Base-by-base conservation (phyloP, 2,329 filamentous ascomycete species). In the Trichoderma harzianum region DNA sequence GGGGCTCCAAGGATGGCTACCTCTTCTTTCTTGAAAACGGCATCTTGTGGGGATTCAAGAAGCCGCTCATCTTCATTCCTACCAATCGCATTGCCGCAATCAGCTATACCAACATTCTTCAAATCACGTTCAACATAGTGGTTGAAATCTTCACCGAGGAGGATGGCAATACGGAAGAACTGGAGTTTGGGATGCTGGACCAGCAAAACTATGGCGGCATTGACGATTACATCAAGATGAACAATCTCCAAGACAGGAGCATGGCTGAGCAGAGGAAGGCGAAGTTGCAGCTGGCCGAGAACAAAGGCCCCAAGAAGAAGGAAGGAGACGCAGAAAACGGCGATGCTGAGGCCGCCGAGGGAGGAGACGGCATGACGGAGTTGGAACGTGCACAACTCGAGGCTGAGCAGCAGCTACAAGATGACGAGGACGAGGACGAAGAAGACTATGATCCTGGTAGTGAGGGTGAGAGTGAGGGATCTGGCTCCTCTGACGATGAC, bases 11-110 rank as follows among this genome's bases (percentile, higher is more conserved):
- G 78, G 90, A 92, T 72, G 90, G 90, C 0, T 91, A 86, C 74
- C 82, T 92, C 1, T 92, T 91, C 77, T 91, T 92, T 77, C 81
- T 92, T 18, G 86, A 89, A 36, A 89, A 84, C 30, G 90, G 90
- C 16, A 91, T 92, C 69, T 78, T 92, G 8, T 92, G 90, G 89
- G 90, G 85, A 0, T 92, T 90, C 83, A 92, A 91, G 80, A 92
- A 92, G 79, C 90, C 90, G 0, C 78, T 92, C 2, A 80, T 91
- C 26, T 92, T 91, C 75, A 83, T 92, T 6, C 88, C 89, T 5
- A 84, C 91, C 21, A 85, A 87, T 67, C 84, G 86, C 14, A 89
- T 92, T 65, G 83, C 84, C 0, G 88, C 89, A 2, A 83, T 91
- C n/a, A 91, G 88, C 76, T 92, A 91, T 78, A 91, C 89, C 6